Conservation (phyloP, 345 rosid species). For the Lumnitzera littorea region DNA sequence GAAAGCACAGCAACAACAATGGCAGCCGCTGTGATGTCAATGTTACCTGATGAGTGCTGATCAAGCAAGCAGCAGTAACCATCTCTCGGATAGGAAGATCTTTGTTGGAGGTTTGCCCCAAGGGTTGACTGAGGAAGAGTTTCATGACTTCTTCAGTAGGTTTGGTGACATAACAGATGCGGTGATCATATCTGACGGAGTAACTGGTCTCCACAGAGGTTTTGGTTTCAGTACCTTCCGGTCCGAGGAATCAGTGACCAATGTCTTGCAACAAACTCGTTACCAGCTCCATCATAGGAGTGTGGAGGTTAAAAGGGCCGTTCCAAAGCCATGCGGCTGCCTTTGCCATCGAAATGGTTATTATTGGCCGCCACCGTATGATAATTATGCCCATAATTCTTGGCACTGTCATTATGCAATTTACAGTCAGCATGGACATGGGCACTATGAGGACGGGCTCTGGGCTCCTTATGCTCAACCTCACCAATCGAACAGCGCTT, state of each 20-base stretch:
- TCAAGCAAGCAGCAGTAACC: not conserved
- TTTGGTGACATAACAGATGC: slow-evolving; percentile 14
- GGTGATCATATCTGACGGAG: slow-evolving; percentile 4
- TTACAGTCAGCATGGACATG: too few relatives aligned
- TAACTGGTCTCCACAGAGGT: slow-evolving; percentile 10
- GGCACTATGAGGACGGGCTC: too few relatives aligned
- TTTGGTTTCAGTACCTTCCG: slow-evolving; percentile 22
- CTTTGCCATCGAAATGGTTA: too few relatives aligned
- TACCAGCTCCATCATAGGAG: slow-evolving; percentile 5
- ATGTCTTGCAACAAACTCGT: slow-evolving; percentile 4
- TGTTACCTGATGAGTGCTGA: too few relatives aligned
- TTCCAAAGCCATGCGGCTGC: slow-evolving; percentile 3
- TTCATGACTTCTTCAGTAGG: slow-evolving; percentile 7
- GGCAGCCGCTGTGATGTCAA: slow-evolving; percentile 11
- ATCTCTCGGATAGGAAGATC: slow-evolving; percentile 9
- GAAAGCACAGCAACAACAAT: slow-evolving; percentile 27
- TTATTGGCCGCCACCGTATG: too few relatives aligned
- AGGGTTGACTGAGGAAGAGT: slow-evolving; percentile 9
- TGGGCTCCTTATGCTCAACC: too few relatives aligned
- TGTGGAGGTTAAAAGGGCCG: slow-evolving; percentile 18
- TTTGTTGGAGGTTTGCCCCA: slow-evolving; percentile 22
- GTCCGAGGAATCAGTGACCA: slow-evolving; percentile 7
- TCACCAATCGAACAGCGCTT: too few relatives aligned
- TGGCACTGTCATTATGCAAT: too few relatives aligned
- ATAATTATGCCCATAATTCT: too few relatives aligned